Base-by-base conservation (phyloP, 2,329 filamentous ascomycete species). In the Sporothrix mexicana region DNA sequence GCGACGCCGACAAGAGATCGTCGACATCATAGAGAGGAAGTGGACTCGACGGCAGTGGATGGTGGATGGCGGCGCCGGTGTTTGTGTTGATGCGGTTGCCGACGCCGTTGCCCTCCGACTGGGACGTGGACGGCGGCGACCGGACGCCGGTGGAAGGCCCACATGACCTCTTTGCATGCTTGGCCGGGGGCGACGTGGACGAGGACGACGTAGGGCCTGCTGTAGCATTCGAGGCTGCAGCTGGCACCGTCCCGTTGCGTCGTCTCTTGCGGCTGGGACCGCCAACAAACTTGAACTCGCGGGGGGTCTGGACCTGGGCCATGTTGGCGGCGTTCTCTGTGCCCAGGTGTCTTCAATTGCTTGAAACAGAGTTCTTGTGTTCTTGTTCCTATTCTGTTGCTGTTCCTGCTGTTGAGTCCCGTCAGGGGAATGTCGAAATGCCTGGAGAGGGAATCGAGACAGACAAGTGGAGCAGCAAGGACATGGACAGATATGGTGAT, bases 221-320 rank as follows among this genome's bases (percentile, higher is more conserved):
- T 3, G 43, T 20, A 3, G 36, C 41, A 8, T 17, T 23, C 12
- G 71, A 61, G 1, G 71, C 20, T 3, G 53, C 36, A 2, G 8
- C 55, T 23, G 45, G 47, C 12, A 47, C 30, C 41, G 57, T 57
- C 15, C 53, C 67, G 57, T 49, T 72, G 71, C 73, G 71, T 49
- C 75, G 75, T 5, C 76, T 72, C 57, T 78, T 78, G 15, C 76
- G 73, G 23, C 77, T 77, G 10, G 59, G 73, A 10, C 71, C 76
- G 20, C 77, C 76, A 9, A 78, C 77, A 23, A 78, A 78, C 69
- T 77, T 76, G 76, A 77, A 78, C 53, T 77, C 23, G 76, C 79
- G 57, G 43, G 68, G 67, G 1, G 57, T 12, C 25, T 45, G 66
- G 57, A 69, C 62, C 59, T 71, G 69, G 7, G 59, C 57, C 69